These are phyloP conservation scores for Candida sakaeoensis DNA, from an alignment of 805 yeast genomes.

Conservation along the genomic window DNA sequence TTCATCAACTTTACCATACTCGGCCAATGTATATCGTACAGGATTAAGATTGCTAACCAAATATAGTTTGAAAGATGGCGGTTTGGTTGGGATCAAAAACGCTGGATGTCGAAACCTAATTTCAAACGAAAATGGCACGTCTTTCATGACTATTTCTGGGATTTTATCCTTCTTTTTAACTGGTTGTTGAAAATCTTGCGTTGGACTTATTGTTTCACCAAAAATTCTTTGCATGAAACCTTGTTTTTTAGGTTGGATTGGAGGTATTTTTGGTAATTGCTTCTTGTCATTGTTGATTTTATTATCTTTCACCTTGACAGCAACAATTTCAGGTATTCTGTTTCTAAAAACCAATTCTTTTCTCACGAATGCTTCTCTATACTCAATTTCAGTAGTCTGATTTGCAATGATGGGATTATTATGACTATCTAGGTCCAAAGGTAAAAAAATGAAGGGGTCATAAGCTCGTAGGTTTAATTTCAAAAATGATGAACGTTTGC, in stretches of 20 bases:
- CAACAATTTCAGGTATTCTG: constrained; percentile 43
- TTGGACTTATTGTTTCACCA: constrained; percentile 2
- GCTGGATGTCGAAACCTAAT: constrained; percentile 47
- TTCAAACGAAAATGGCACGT: constrained; percentile 44
- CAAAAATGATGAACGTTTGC: constrained; percentile 48
- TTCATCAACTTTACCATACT: constrained; percentile 33
- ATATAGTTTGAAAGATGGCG: constrained; percentile 32
- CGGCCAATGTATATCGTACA: constrained; percentile 22
- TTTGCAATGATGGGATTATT: constrained; percentile 17
- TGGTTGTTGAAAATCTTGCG: constrained; percentile 13
- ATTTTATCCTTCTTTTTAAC: constrained; percentile 8
- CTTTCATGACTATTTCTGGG: constrained; percentile 26
- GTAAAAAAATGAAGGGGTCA: constrained; percentile 53
- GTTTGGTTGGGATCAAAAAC: constrained; percentile 41
- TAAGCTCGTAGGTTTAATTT: constrained; percentile 43
- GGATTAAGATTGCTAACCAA: constrained; percentile 30
- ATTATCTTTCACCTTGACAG: constrained; percentile 25
- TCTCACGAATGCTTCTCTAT: constrained; percentile 43
- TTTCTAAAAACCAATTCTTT: constrained; percentile 35
- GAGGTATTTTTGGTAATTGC: constrained; percentile 20
- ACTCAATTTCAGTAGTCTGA: constrained; percentile 21
- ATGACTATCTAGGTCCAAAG: constrained; percentile 37
- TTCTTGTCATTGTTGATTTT: constrained; percentile 14
- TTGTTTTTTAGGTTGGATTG: constrained; percentile 15
- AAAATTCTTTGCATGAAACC: constrained; percentile 29